These are phyloP conservation scores for Quercus phellos DNA, from an alignment of 331 rosid species.

Conservation along the genomic window DNA sequence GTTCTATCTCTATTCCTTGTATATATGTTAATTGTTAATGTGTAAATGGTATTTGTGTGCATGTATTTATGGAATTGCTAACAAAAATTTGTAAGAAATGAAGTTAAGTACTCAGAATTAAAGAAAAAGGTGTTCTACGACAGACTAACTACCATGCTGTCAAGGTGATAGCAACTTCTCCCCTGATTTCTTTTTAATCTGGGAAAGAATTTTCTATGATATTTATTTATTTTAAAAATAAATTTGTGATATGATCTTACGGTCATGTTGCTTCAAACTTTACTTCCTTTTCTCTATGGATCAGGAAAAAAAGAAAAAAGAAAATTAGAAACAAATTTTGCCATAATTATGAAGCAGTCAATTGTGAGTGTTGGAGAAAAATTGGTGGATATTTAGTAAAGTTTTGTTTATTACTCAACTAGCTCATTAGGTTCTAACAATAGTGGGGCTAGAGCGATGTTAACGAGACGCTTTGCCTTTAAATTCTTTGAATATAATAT, in stretches of 20 bases:
- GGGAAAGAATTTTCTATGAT: too few relatives aligned
- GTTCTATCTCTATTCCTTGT: background rate
- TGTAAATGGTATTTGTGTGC: background rate
- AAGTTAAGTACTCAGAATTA: background rate
- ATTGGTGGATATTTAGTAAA: too few relatives aligned
- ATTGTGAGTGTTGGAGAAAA: too few relatives aligned
- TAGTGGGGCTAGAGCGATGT: too few relatives aligned
- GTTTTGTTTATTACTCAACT: too few relatives aligned
- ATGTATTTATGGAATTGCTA: background rate
- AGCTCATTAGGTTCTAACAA: too few relatives aligned
- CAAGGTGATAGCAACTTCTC: background rate
- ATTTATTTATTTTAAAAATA: too few relatives aligned
- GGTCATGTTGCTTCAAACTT: background rate
- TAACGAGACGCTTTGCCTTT: too few relatives aligned
- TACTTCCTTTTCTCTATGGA: background rate
- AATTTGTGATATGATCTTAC: too few relatives aligned
- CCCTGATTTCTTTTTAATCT: background rate
- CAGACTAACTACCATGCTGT: background rate
- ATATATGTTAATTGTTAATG: background rate
- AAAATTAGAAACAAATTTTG: background rate
- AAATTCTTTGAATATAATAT: too few relatives aligned
- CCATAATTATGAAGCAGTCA: too few relatives aligned
- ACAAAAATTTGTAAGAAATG: background rate
- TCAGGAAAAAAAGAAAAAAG: background rate
- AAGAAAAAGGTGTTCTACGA: too few relatives aligned